These are phyloP conservation scores for Nepenthes alata DNA, from an alignment of 179 eudicot genomes.

Conservation along the genomic window DNA sequence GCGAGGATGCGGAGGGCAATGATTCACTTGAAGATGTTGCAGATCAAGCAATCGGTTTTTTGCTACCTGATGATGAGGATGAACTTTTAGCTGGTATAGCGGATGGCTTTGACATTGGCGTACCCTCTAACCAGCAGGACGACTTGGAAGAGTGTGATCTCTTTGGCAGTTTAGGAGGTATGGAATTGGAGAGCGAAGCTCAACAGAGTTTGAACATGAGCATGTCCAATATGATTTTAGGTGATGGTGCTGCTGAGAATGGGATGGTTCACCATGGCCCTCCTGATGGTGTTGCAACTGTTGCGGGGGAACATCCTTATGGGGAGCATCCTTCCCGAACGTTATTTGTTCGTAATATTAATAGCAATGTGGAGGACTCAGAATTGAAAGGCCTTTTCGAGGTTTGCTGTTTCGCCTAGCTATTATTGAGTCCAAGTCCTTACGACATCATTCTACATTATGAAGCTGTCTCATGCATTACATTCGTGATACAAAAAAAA, in stretches of 20 bases:
- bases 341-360: constrained; percentile 71
- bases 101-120: constrained; percentile 43
- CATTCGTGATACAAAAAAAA: too few species aligned
- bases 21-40: constrained; percentile 35
- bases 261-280: constrained; percentile 39
- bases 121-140: constrained; percentile 34
- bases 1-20: constrained; percentile 27
- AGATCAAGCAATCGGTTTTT: constrained; percentile 28
- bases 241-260: constrained; percentile 49
- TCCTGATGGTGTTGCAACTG: constrained; percentile 45
- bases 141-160: constrained; percentile 69
- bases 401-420: constrained; percentile 21
- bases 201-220: constrained; percentile 39
- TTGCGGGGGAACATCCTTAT: constrained; percentile 73
- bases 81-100: constrained; percentile 55
- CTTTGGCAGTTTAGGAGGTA: constrained; percentile 38
- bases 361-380: constrained; percentile 79
- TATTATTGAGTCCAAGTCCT: background rate
- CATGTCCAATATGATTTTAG: constrained; percentile 35
- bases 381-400: constrained; percentile 62
- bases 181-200: constrained; percentile 63
- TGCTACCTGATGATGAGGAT: constrained; percentile 75
- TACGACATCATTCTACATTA: too few species aligned
- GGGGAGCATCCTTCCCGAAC: constrained; percentile 93
- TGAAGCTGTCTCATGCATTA: too few species aligned